phyloP scores from a whole-genome alignment of 2,329 filamentous ascomycete species.

The Raffaelea albimanens region DNA sequence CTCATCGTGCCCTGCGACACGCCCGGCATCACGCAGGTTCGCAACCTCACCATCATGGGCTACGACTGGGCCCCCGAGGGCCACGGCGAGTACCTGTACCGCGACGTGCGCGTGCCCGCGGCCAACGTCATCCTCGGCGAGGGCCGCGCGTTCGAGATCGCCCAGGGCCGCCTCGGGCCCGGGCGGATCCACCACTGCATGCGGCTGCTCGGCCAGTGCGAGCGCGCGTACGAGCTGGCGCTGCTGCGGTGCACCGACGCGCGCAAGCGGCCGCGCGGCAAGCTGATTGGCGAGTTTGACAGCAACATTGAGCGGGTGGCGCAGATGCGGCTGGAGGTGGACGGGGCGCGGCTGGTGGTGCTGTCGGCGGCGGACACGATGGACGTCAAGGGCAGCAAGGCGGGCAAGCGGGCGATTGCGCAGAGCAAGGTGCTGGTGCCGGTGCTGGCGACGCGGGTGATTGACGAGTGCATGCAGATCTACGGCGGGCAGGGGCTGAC shows the following conservation, averaged over 20 bases:
- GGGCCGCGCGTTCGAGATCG: slow-evolving; percentile 93
- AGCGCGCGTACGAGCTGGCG: slow-evolving; percentile 89
- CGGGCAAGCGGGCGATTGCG: slow-evolving; percentile 87
- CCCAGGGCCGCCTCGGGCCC: slow-evolving; percentile 90
- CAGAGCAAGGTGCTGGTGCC: slow-evolving; percentile 91
- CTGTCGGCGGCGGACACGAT: slow-evolving; percentile 93
- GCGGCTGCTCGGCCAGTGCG: slow-evolving; percentile 84
- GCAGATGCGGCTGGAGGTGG: slow-evolving; percentile 84
- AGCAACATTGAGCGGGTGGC: slow-evolving; percentile 95
- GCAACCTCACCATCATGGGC: slow-evolving; percentile 89
- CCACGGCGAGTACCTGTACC: slow-evolving; percentile 84
- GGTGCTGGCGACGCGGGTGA: slow-evolving; percentile 68
- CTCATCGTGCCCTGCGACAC: slow-evolving; percentile 74
- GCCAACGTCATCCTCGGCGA: slow-evolving; percentile 82
- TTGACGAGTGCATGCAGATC: slow-evolving; percentile 87
- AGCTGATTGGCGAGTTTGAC: slow-evolving; percentile 77
- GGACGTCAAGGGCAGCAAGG: slow-evolving; percentile 79
- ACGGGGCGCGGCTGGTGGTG: slow-evolving; percentile 78
- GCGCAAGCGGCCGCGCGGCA: slow-evolving; percentile 81
- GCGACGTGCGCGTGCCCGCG: slow-evolving; percentile 78
- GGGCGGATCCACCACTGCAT: slow-evolving; percentile 97
- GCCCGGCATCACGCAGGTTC: slow-evolving; percentile 81
- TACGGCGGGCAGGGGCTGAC: slow-evolving; percentile 84
- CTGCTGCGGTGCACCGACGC: slow-evolving; percentile 88
- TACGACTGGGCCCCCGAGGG: slow-evolving; percentile 96